Percentiles rank a stretch among this genome's conserved stretches.
Evolutionary conservation across 306 rosid species (phyloP).

Genomic region (Biancaea sappan): DNA sequence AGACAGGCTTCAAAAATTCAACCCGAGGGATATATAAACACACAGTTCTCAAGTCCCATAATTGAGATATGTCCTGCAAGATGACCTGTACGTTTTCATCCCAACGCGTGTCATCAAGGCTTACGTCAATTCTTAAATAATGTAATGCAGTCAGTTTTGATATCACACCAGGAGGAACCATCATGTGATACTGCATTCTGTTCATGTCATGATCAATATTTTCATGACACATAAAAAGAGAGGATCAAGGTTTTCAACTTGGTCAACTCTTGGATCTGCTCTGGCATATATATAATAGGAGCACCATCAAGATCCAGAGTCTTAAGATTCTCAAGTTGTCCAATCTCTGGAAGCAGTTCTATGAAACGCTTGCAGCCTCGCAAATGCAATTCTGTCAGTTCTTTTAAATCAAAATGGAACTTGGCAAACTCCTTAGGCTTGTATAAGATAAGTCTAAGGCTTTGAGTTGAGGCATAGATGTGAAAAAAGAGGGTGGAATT

Average conservation of each 20-base stretch:
- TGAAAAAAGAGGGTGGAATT: background rate
- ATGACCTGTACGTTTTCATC: background rate
- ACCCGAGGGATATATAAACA: slow-evolving; percentile 11
- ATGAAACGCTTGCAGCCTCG: background rate
- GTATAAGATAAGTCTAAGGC: slow-evolving; percentile 19
- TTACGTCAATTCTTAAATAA: slow-evolving; percentile 12
- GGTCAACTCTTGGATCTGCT: background rate
- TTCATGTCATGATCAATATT: too few species aligned
- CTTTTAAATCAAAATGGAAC: background rate
- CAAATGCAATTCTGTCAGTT: background rate
- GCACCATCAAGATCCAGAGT: slow-evolving; percentile 1
- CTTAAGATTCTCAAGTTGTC: background rate
- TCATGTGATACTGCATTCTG: background rate
- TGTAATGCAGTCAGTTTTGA: background rate
- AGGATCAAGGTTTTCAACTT: background rate
- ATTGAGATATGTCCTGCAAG: background rate
- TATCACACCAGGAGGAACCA: background rate
- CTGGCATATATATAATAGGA: background rate
- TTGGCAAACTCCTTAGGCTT: background rate
- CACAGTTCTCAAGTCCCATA: background rate
- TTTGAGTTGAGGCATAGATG: background rate
- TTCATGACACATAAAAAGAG: background rate
- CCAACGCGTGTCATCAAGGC: background rate
- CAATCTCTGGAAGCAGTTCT: background rate
- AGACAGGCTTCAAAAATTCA: background rate